Percentiles rank a stretch among this genome's conserved stretches.
phyloP scores from a whole-genome alignment of 1,284 basidiomycete species.

The Volvariella volvacea region DNA sequence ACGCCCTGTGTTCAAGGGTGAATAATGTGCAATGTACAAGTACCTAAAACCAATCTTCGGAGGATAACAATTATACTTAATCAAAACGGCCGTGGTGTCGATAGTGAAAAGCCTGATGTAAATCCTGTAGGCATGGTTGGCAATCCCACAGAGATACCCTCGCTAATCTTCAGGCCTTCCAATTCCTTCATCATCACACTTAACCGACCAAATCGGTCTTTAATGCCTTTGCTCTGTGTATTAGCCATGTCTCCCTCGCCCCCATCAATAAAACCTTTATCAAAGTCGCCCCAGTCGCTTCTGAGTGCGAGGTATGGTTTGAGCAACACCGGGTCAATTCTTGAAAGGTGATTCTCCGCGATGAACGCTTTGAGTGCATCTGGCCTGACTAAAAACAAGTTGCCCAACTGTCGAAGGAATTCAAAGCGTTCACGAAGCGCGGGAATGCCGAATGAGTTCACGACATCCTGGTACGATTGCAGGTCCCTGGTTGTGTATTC shows the following conservation, averaged over 20 bases:
- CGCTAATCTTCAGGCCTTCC: constrained; percentile 59
- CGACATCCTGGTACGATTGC: constrained; percentile 92
- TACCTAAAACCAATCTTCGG: no score
- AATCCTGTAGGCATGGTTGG: constrained; percentile 42
- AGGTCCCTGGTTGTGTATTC: constrained; percentile 62
- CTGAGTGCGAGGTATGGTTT: constrained; percentile 90
- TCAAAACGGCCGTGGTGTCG: constrained; percentile 5
- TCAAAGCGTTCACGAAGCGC: constrained; percentile 93
- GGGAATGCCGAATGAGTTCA: constrained; percentile 76
- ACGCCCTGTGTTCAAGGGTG: constrained; percentile 75
- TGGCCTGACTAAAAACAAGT: constrained; percentile 92
- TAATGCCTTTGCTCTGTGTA: constrained; percentile 45
- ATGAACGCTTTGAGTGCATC: constrained; percentile 92
- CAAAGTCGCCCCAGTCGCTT: constrained; percentile 82
- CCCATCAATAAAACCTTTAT: constrained; percentile 66
- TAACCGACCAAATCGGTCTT: constrained; percentile 64
- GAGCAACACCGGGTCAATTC: constrained; percentile 83
- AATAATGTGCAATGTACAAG: constrained; percentile 50
- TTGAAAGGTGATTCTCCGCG: constrained; percentile 84
- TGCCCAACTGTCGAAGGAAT: constrained; percentile 96
- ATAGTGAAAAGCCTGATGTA: constrained; percentile 5
- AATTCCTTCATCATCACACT: constrained; percentile 83
- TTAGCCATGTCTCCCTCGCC: constrained; percentile 32
- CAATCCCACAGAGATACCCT: constrained; percentile 50
- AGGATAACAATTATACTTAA: constrained; percentile 4